Percentiles rank a stretch among this genome's conserved stretches.
Conservation (phyloP, 371 early-diverging fungal species). For the Sporodiniella umbellata region DNA sequence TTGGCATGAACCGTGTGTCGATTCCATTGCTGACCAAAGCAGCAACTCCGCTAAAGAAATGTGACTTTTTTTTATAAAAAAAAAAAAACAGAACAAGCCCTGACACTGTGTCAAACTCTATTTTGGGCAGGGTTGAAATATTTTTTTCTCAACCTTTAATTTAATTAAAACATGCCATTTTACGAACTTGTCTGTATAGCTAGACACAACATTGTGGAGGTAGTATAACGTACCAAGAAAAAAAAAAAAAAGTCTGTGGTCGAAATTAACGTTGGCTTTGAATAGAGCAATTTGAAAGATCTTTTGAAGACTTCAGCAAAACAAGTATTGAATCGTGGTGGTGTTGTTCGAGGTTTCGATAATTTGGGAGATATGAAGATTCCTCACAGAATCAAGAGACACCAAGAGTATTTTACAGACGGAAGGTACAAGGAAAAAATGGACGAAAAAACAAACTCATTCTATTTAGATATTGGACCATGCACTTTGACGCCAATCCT, state of each 20-base stretch:
- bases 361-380: slow-evolving; percentile 61
- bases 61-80: no score
- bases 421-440: slow-evolving; percentile 48
- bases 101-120: not conserved
- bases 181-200: slow-evolving; percentile 72
- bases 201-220: slow-evolving; percentile 52
- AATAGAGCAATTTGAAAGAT: slow-evolving; percentile 59
- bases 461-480: slow-evolving; percentile 61
- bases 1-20: not conserved
- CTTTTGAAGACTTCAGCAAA: slow-evolving; percentile 65
- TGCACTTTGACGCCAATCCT: slow-evolving; percentile 81
- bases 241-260: not conserved
- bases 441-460: not conserved
- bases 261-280: not conserved
- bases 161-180: slow-evolving; percentile 51
- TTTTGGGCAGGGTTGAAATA: not conserved
- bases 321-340: slow-evolving; percentile 69
- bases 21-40: slow-evolving; percentile 1
- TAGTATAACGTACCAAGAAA: no score
- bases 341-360: slow-evolving; percentile 75
- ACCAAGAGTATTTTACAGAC: slow-evolving; percentile 59
- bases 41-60: not conserved
- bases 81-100: not conserved
- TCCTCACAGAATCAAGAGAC: slow-evolving; percentile 66
- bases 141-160: not conserved